Evolutionary conservation across 768 basidiomycete genomes (phyloP), one percentile per base, ranked within the genome.

Genomic region (Pulveroboletus frians): DNA sequence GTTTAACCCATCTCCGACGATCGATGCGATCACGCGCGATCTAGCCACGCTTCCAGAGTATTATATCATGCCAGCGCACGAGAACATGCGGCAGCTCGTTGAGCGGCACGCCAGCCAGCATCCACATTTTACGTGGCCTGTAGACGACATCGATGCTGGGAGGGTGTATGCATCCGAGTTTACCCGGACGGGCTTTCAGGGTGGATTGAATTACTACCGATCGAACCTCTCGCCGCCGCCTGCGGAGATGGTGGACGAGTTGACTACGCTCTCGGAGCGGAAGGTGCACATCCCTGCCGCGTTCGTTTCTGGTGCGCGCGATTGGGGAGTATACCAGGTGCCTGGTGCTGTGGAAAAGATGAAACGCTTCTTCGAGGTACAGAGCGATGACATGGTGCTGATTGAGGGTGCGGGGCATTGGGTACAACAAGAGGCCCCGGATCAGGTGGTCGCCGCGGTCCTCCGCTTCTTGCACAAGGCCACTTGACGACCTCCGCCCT

Each of bases 241-340:
- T 23, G 47, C 59, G 5, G 59, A 58, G 20, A 70, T 66, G 63
- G 56, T 62, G 18, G 66, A 65, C 0, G 77, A 81, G 18, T 59
- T 80, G 35, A 56, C 64, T 21, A 63, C 74, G 26, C 79, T 82
- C 47, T 54, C 70, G 14, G 74, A 71, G 42, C 76, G 70, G 61
- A 68, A 58, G 45, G 72, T 82, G 8, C 64, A 70, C 27, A 68
- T 80, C 4, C 79, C 81, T 15, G 77, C 77, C 1, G 78, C 79
- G 71, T 85, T 79, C 59, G 54, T 85, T 10, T 66, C 76, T 1
- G 83, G 83, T 1, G 66, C 60, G 43, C 67, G 72, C 50, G 83
- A 84, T 60, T 84, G 83, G 83, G 80, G 81, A 0, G 70, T 73
- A n/a, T 79, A 74, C 54, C 81, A 83, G 62, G 47, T 49, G 0